Base-by-base conservation (phyloP, 2,329 filamentous ascomycete genomes). In the Pseudodiploospora longispora region DNA sequence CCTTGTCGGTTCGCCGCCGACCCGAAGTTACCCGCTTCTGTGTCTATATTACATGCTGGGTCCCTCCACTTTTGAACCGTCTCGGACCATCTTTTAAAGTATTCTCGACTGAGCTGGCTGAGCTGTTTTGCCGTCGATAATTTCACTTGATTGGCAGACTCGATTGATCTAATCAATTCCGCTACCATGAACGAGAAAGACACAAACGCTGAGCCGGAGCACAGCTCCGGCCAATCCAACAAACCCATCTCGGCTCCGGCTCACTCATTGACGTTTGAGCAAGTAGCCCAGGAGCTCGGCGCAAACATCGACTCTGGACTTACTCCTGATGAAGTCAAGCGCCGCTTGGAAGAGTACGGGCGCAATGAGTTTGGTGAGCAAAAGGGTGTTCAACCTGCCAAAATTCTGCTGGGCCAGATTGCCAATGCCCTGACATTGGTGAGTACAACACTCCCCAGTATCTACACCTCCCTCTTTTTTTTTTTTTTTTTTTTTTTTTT, bases 401-500 rank as follows among this genome's bases (percentile, higher is more conserved):
- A 82, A 56, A 85, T 85, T 48, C 63, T 86, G 27, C 66, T 84
- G 40, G 70, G 74, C 30, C 82, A 86, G 56, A 68, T 85, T 42
- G 80, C 79, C 47, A 85, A 85, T 60, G 81, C 81, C 10, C 77
- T 85, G 76, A 84, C 78, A 51, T 60, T 85, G 61, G 82, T 82
- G 55, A 56, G 59, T 50, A 3, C 30, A 9, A 30, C 27, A 29
- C 7, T 30, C 27, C 10, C 10, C 5, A 28, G 4, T 6, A 12
- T 27, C 28, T 27, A 30, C 8, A 31, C 29, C n/a, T 40, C 38
- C 2, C 4, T 34, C 19, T 19, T 19, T 19, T n/a, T n/a, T n/a
- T n/a, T n/a, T n/a, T n/a, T n/a, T n/a, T n/a, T n/a, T n/a, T n/a
- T n/a, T n/a, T n/a, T n/a, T n/a, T n/a, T n/a, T n/a, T n/a, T n/a